Evolutionary conservation across 768 basidiomycete genomes (phyloP), one percentile per base, ranked within the genome.

Genomic region (Suillus plorans): DNA sequence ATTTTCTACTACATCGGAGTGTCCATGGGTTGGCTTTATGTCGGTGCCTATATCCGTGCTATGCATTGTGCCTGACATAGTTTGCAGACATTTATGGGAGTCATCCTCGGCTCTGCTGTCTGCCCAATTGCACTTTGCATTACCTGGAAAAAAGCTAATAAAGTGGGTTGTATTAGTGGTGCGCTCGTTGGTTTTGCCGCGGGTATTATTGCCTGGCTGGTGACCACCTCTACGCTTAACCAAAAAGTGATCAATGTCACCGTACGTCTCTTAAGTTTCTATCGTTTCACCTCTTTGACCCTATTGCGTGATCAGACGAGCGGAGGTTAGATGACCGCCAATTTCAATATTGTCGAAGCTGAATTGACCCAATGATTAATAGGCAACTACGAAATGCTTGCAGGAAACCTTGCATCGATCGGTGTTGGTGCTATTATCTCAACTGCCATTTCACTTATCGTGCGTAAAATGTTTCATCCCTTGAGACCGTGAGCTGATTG

Each of bases 11-110:
- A 91, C 74, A 94, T 95, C 67, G 94, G 94, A 8, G 88, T 96
- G 34, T 92, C 90, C 31, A 90, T 96, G 90, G 94, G 94, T 25
- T 96, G 94, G 92, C 87, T 96, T 63, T 95, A 95, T 69, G 90
- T 92, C 68, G 59, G 89, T 82, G 28, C 45, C 8, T 41, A 28
- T n/a, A n/a, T 49, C 34, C 5, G 13, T 25, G 16, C 41, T 22
- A n/a, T 2, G 36, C 3, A 31, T 58, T n/a, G 39, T 34, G 55
- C 12, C 44, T 61, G 58, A 58, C 52, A 37, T 57, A 10, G 47
- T 14, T 13, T n/a, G 37, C 63, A 92, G 91, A 91, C 89, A 7
- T 92, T 93, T 76, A 94, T 94, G 92, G 93, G 94, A 3, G 90
- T 92, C 58, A 85, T 93, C 45, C 84, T 94, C 14, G 93, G 95